These are phyloP conservation scores for Coniosporium apollinis DNA, from an alignment of 495 filamentous ascomycete genomes.

Conservation along the genomic window DNA sequence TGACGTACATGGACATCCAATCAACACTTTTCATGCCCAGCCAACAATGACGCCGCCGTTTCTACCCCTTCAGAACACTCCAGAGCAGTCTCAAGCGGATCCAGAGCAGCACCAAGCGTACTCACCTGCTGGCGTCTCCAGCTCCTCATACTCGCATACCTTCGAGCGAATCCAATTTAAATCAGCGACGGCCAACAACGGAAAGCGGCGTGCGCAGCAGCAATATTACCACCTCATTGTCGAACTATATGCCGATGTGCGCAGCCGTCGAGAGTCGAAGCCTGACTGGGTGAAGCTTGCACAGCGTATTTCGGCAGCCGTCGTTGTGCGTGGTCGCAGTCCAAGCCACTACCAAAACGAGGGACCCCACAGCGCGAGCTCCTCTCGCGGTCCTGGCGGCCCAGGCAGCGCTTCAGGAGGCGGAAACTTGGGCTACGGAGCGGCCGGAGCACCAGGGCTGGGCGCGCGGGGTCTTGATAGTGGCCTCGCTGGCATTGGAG, in stretches of 20 bases:
- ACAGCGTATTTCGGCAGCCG: conserved; percentile 56
- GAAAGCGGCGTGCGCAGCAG: conserved; percentile 77
- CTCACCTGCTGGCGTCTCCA: neutral
- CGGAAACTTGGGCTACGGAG: conserved; percentile 15
- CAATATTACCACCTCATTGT: conserved; percentile 90
- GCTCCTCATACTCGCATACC: conserved; percentile 22
- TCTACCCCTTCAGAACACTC: conserved; percentile 11
- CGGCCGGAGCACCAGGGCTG: conserved; percentile 7
- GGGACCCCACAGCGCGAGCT: conserved; percentile 46
- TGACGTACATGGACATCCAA: conserved; percentile 4
- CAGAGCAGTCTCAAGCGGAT: conserved; percentile 24
- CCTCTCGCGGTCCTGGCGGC: conserved; percentile 56
- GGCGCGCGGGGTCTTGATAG: conserved; percentile 5
- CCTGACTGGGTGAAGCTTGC: conserved; percentile 61
- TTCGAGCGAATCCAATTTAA: conserved; percentile 97
- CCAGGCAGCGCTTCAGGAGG: conserved; percentile 33
- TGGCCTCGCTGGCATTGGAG: conserved; percentile 2
- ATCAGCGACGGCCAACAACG: conserved; percentile 90
- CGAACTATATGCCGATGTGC: conserved; percentile 69
- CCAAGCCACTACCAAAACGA: conserved; percentile 88
- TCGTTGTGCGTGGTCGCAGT: conserved; percentile 86
- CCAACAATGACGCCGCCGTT: conserved; percentile 16
- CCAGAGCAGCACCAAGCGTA: neutral
- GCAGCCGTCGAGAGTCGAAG: conserved; percentile 23
- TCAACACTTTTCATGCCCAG: conserved; percentile 10